A percentile compares a stretch with the other conserved stretches of the same genome.
Conservation (phyloP, 1,284 basidiomycete species). For the Heterobasidion parviporum region DNA sequence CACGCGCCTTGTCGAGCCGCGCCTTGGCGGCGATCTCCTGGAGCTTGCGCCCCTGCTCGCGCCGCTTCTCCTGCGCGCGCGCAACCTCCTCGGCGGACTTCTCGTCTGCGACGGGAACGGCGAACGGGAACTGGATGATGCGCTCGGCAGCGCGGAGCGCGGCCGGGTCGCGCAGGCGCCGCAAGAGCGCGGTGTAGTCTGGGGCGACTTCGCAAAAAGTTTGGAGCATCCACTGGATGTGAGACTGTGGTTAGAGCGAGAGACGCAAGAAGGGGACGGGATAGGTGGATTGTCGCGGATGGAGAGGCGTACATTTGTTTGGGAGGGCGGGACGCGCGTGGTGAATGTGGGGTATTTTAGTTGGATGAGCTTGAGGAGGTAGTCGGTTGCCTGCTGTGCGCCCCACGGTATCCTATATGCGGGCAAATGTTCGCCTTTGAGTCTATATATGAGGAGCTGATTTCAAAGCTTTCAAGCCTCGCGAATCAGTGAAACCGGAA, state of each 20-base stretch:
- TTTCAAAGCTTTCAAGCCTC: no score
- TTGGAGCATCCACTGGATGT: slow-evolving; percentile 76
- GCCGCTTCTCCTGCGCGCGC: slow-evolving; percentile 68
- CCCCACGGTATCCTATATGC: slow-evolving; percentile 84
- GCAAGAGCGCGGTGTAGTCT: slow-evolving; percentile 70
- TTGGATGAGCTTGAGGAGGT: slow-evolving; percentile 87
- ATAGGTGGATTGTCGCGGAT: not conserved
- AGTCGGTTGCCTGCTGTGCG: slow-evolving; percentile 82
- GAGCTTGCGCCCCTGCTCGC: slow-evolving; percentile 80
- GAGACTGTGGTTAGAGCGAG: not conserved
- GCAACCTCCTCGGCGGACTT: slow-evolving; percentile 90
- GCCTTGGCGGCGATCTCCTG: slow-evolving; percentile 91
- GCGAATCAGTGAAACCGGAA: no score
- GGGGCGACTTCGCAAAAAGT: slow-evolving; percentile 81
- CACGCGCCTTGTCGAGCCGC: slow-evolving; percentile 74
- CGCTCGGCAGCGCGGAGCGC: slow-evolving; percentile 61
- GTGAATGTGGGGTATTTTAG: slow-evolving; percentile 93
- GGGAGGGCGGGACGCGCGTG: slow-evolving; percentile 46
- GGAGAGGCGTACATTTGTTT: slow-evolving; percentile 42
- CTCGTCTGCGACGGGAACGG: slow-evolving; percentile 63
- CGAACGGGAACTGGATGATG: slow-evolving; percentile 83
- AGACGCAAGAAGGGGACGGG: not conserved
- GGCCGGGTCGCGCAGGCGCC: slow-evolving; percentile 53
- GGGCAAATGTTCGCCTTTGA: not conserved
- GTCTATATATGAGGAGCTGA: no score